phyloP scores from a whole-genome alignment of 257 asterid genomes.

The Fraxinus anomala region DNA sequence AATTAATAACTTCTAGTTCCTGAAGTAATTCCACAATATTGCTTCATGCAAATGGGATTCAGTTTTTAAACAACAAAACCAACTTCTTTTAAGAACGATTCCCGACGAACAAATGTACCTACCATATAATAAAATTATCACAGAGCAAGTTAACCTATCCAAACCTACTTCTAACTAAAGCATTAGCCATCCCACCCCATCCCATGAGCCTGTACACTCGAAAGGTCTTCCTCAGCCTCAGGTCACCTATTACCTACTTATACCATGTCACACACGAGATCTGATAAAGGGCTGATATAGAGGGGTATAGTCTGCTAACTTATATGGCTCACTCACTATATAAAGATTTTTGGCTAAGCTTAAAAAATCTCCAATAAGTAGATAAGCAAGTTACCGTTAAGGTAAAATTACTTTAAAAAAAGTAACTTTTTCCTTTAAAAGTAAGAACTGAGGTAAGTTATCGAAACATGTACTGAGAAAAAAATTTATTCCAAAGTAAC shows the following conservation, averaged over 20 bases:
- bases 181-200: neutral
- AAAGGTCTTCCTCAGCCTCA: conserved; percentile 10
- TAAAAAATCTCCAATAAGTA: conserved; percentile 9
- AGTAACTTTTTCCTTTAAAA: neutral
- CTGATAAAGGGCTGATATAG: neutral
- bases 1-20: neutral
- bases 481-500: neutral
- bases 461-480: neutral
- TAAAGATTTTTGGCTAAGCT: neutral
- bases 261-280: neutral
- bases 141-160: neutral
- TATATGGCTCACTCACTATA: conserved; percentile 11
- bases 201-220: conserved; percentile 10
- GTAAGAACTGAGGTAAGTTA: neutral
- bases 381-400: neutral
- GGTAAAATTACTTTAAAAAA: neutral
- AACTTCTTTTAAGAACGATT: neutral
- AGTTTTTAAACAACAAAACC: neutral
- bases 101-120: conserved; percentile 1
- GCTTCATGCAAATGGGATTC: conserved; percentile 9
- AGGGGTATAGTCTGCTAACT: neutral
- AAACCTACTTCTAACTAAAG: neutral
- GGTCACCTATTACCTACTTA: neutral
- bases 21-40: conserved; percentile 9
- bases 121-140: neutral